Evolutionary conservation across 2,329 filamentous ascomycete genomes (phyloP).

Genomic region (Trichoderma citrinoviride): DNA sequence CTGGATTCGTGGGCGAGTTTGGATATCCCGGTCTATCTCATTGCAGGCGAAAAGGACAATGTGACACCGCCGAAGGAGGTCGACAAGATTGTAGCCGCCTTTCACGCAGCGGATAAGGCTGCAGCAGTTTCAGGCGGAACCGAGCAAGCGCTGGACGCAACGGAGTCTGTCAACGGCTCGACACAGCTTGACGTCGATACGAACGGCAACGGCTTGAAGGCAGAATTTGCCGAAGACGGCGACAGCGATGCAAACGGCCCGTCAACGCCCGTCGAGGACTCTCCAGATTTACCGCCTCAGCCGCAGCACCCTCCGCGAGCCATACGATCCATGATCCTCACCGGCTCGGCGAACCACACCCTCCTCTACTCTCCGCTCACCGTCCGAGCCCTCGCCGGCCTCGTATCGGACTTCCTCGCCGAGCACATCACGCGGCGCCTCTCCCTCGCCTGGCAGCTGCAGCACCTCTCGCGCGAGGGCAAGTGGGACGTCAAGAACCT

Average conservation of each 20-base stretch:
- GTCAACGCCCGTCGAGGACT: conserved; percentile 45
- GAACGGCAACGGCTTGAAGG: conserved; percentile 27
- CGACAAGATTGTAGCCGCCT: conserved; percentile 57
- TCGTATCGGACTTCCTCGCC: conserved; percentile 79
- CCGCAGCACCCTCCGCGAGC: conserved; percentile 49
- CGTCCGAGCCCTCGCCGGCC: conserved; percentile 72
- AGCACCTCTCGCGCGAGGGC: conserved; percentile 80
- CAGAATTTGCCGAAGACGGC: conserved; percentile 29
- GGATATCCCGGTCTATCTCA: conserved; percentile 70
- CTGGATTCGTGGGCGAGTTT: conserved; percentile 69
- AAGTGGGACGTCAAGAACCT: conserved; percentile 99
- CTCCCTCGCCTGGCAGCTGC: conserved; percentile 84
- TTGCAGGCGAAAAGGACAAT: conserved; percentile 73
- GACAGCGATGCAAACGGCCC: conserved; percentile 39
- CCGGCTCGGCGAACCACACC: conserved; percentile 76
- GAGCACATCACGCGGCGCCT: conserved; percentile 73
- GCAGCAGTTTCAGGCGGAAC: conserved; percentile 25
- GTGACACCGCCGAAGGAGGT: conserved; percentile 72
- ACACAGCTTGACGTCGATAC: conserved; percentile 28
- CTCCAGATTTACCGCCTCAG: conserved; percentile 46
- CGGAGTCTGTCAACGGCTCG: conserved; percentile 46
- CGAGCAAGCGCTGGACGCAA: conserved; percentile 33
- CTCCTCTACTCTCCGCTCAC: conserved; percentile 77
- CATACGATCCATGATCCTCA: conserved; percentile 68
- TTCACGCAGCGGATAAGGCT: conserved; percentile 29